These are phyloP conservation scores for Eimeria brunetti DNA, from an alignment of 169 alveolate species.

Conservation along the genomic window DNA sequence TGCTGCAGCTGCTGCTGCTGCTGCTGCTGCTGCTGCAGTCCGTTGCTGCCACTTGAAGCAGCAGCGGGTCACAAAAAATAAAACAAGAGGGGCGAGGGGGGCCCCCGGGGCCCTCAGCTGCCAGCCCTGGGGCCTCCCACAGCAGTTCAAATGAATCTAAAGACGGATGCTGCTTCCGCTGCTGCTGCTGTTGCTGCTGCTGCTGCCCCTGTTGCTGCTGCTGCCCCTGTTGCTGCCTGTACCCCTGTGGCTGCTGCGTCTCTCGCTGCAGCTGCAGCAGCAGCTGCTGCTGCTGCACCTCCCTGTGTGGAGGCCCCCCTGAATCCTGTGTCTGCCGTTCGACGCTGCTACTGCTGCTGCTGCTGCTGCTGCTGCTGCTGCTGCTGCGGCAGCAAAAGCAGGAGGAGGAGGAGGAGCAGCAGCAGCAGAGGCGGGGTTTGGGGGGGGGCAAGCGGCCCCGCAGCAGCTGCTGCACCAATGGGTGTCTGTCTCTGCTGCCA, in stretches of 20 bases:
- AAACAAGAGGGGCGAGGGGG: neutral
- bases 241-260: too few relatives aligned
- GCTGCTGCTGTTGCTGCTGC: constrained; percentile 20
- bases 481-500: constrained; percentile 10
- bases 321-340: neutral
- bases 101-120: neutral
- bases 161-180: neutral
- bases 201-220: neutral
- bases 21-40: too few relatives aligned
- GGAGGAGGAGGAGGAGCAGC: neutral
- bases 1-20: too few relatives aligned
- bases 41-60: constrained; percentile 4
- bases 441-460: neutral
- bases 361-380: constrained; percentile 3
- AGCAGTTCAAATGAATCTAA: neutral
- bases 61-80: neutral
- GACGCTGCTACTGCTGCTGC: neutral
- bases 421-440: neutral
- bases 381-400: neutral
- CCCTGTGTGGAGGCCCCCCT: neutral
- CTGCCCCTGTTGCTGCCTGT: neutral
- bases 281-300: neutral
- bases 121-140: constrained; percentile 10
- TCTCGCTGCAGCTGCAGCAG: neutral
- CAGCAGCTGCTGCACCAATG: constrained; percentile 51